Conservation (phyloP, 768 basidiomycete species). For the Mycena sanguinolenta region DNA sequence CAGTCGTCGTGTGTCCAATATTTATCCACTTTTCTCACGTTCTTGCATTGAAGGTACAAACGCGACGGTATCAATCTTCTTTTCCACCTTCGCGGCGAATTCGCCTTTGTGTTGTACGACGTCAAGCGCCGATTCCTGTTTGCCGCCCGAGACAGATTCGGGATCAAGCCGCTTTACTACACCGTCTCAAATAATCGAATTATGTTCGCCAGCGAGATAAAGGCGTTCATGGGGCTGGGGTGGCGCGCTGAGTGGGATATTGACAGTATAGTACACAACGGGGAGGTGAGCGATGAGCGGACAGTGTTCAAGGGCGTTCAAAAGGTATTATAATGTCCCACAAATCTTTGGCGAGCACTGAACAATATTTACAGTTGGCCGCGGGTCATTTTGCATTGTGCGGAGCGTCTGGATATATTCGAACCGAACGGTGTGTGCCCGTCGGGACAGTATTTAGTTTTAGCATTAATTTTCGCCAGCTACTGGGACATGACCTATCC, state of each 20-base stretch:
- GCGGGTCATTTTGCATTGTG: slow-evolving; percentile 21
- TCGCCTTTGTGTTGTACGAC: slow-evolving; percentile 40
- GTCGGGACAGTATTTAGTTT: not conserved
- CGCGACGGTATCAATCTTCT: slow-evolving; percentile 35
- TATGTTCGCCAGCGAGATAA: slow-evolving; percentile 37
- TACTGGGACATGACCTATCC: slow-evolving; percentile 27
- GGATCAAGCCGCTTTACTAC: slow-evolving; percentile 40
- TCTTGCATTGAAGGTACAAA: slow-evolving; percentile 6
- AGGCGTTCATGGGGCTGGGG: slow-evolving; percentile 35
- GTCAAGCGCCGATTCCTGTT: slow-evolving; percentile 29
- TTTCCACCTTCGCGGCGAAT: slow-evolving; percentile 37
- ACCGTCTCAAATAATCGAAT: slow-evolving; percentile 28
- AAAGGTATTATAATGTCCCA: slow-evolving; percentile 8
- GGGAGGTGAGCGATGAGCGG: slow-evolving; percentile 27
- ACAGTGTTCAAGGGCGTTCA: slow-evolving; percentile 32
- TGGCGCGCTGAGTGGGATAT: slow-evolving; percentile 38
- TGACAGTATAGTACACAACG: slow-evolving; percentile 32
- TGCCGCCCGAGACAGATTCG: slow-evolving; percentile 38
- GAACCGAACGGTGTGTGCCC: slow-evolving; percentile 1
- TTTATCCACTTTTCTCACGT: not conserved
- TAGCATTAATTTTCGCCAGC: not conserved
- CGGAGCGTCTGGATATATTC: slow-evolving; percentile 23
- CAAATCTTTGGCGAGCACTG: not conserved
- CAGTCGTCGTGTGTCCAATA: not conserved
- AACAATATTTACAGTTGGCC: slow-evolving; percentile 8